These are phyloP conservation scores for Globisporangium rhizosaccharum DNA, from an alignment of 352 stramenopile species.

Conservation along the genomic window DNA sequence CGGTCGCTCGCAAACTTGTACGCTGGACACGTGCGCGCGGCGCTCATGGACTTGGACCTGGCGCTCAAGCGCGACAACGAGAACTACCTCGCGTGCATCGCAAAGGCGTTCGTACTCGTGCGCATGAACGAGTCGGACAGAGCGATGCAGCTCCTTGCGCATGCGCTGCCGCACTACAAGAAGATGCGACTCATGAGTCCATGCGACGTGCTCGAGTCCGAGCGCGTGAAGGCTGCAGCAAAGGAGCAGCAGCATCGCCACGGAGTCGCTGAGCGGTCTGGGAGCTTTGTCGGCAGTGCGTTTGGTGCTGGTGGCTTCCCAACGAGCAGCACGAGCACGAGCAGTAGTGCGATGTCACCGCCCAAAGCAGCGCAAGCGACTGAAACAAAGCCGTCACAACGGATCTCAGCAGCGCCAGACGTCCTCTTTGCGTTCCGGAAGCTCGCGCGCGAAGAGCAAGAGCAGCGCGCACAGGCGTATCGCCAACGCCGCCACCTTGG, in stretches of 20 bases:
- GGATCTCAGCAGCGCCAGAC: conserved; percentile 2
- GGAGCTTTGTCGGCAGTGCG: conserved; percentile 6
- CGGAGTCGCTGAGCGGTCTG: neutral
- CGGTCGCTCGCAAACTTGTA: conserved; percentile 31
- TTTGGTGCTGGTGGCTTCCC: conserved; percentile 5
- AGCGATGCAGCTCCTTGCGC: conserved; percentile 21
- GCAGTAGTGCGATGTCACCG: neutral
- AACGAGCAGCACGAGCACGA: neutral
- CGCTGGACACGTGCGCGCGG: conserved; percentile 10
- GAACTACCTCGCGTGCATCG: conserved; percentile 36
- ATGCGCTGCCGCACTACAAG: conserved; percentile 32
- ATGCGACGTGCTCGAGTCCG: conserved; percentile 19
- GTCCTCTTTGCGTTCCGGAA: conserved; percentile 12
- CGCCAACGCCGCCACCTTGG: neutral
- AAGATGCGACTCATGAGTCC: conserved; percentile 21
- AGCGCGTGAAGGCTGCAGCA: conserved; percentile 17
- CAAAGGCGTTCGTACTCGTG: conserved; percentile 32
- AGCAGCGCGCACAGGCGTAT: conserved; percentile 7
- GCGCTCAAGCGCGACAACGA: conserved; percentile 34
- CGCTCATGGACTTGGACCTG: conserved; percentile 30
- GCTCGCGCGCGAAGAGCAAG: conserved; percentile 7
- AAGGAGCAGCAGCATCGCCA: conserved; percentile 11
- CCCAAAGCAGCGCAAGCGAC: neutral
- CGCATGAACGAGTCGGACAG: conserved; percentile 13
- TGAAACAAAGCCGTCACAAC: neutral